Conservation (phyloP, 73 alveolate genomes). For the Breviolum minutum region DNA sequence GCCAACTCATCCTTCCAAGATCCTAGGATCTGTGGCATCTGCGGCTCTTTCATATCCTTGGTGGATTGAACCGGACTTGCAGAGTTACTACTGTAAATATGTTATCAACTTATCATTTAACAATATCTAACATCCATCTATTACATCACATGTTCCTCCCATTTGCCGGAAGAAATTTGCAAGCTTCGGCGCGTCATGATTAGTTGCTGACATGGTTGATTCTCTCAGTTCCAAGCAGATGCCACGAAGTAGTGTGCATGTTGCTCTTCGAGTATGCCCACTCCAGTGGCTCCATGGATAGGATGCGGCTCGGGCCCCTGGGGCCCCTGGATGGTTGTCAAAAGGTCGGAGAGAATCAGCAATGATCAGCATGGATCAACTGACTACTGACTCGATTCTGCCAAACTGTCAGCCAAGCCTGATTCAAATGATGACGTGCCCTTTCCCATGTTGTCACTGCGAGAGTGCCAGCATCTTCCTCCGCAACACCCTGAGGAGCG, state of each 20-base stretch:
- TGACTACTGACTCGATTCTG: too few species aligned
- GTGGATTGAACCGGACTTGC: neutral
- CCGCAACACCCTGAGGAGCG: neutral
- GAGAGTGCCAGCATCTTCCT: constrained; percentile 9
- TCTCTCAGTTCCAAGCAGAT: neutral
- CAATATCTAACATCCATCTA: too few species aligned
- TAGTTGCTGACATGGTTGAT: too few species aligned
- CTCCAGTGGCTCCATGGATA: constrained; percentile 27
- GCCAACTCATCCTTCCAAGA: constrained; percentile 7
- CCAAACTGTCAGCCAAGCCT: neutral
- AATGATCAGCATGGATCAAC: too few species aligned
- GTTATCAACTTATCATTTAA: too few species aligned
- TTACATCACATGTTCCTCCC: too few species aligned
- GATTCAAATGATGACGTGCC: neutral
- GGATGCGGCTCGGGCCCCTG: neutral
- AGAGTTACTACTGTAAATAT: too few species aligned
- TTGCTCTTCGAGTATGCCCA: constrained; percentile 48
- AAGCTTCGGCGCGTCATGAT: too few species aligned
- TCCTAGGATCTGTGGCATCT: constrained; percentile 14
- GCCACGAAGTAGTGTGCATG: constrained; percentile 56
- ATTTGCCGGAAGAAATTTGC: too few species aligned
- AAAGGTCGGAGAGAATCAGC: too few species aligned
- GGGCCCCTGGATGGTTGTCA: too few species aligned
- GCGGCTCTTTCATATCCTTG: constrained; percentile 17
- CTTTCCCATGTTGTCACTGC: neutral